A percentile compares a stretch with the other conserved stretches of the same genome.
These are phyloP conservation scores for Sporothrix schenckii DNA, from an alignment of 2,329 filamentous ascomycete genomes.

Conservation along the genomic window DNA sequence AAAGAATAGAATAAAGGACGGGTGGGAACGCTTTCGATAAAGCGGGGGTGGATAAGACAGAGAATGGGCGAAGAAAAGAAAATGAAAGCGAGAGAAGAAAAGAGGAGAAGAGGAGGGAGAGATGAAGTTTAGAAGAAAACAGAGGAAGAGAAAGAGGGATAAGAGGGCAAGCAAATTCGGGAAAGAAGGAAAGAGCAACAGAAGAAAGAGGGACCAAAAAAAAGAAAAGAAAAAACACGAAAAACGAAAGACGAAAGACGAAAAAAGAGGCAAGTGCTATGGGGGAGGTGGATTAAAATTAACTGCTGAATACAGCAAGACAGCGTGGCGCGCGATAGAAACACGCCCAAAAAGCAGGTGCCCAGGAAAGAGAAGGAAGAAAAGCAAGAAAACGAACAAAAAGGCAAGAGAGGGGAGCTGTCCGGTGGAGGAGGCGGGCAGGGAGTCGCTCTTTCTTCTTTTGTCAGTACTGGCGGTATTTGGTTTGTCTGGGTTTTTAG, in stretches of 20 bases:
- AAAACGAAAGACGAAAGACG: not conserved
- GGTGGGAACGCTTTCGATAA: slow-evolving; percentile 20
- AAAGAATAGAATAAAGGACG: slow-evolving; percentile 13
- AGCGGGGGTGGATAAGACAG: slow-evolving; percentile 27
- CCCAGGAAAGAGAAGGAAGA: not conserved
- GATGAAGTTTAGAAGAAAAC: not conserved
- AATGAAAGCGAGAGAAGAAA: slow-evolving; percentile 9
- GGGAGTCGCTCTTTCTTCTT: slow-evolving; percentile 28
- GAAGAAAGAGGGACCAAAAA: too few species aligned
- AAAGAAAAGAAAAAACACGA: not conserved
- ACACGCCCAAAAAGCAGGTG: slow-evolving; percentile 10
- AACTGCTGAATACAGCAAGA: not conserved
- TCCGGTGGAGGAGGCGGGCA: not conserved
- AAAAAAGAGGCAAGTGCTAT: slow-evolving; percentile 18
- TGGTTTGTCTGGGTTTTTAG: not conserved
- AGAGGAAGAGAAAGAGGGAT: not conserved
- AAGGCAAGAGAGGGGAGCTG: slow-evolving; percentile 15
- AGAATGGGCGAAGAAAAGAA: slow-evolving; percentile 18
- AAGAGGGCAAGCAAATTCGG: not conserved
- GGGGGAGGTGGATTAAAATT: not conserved
- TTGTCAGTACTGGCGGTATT: slow-evolving; percentile 6
- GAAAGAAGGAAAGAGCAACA: not conserved
- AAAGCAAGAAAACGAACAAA: not conserved
- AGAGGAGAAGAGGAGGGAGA: slow-evolving; percentile 1
- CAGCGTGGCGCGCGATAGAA: not conserved